Percentiles rank a stretch among this genome's conserved stretches.
Conservation (phyloP, 2,329 filamentous ascomycete genomes). For the Cladosporium sp. region DNA sequence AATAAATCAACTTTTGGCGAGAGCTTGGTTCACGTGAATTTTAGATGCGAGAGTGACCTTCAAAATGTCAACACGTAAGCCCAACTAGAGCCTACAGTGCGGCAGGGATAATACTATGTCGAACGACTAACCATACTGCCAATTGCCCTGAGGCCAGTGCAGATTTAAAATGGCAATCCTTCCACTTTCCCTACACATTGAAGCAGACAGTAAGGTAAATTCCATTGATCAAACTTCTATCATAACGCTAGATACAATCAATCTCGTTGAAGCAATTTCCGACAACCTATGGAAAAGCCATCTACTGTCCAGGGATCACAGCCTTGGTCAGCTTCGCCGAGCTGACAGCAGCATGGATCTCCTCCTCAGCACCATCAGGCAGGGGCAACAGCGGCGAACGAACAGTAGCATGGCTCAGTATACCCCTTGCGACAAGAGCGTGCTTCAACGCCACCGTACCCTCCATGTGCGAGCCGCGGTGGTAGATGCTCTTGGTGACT, state of each 20-base stretch:
- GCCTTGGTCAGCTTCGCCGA: conserved; percentile 31
- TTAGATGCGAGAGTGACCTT: not conserved
- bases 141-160: not conserved
- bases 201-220: not conserved
- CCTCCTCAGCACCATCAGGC: conserved; percentile 46
- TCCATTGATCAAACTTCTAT: not conserved
- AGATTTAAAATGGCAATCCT: not conserved
- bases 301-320: conserved; percentile 1
- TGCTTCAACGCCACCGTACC: conserved; percentile 54
- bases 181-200: not conserved
- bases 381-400: conserved; percentile 52
- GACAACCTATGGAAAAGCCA: not conserved
- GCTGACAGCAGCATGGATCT: conserved; percentile 48
- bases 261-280: not conserved
- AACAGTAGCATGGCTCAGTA: conserved; percentile 54
- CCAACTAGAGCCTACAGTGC: not conserved
- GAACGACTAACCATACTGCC: not conserved
- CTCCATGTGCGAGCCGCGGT: conserved; percentile 59
- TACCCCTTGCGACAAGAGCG: conserved; percentile 54
- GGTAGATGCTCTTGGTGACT: conserved; percentile 57
- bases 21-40: not conserved
- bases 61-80: not conserved
- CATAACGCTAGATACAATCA: not conserved
- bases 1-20: not conserved
- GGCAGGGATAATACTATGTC: not conserved